Evolutionary conservation across 257 asterid species (phyloP).

Genomic region (Avicennia marina): DNA sequence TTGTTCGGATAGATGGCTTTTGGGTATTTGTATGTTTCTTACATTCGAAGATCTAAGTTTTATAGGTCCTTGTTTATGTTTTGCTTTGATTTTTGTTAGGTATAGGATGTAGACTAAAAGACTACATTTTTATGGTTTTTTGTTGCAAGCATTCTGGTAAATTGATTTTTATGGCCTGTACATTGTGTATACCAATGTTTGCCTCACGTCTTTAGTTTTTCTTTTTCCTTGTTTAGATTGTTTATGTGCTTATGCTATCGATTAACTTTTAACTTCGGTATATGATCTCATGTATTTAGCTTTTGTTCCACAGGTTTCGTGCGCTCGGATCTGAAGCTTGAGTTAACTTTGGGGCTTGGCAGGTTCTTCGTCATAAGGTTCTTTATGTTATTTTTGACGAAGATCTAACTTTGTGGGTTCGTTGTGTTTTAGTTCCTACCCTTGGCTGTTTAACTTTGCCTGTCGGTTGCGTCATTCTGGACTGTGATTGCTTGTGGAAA

Average conservation of each 20-base stretch:
- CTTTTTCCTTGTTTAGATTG: neutral
- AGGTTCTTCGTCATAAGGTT: constrained; percentile 20
- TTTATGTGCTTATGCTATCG: neutral
- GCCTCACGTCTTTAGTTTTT: neutral
- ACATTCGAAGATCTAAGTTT: constrained; percentile 19
- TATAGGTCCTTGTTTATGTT: neutral
- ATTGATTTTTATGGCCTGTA: neutral
- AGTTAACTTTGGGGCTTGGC: constrained; percentile 27
- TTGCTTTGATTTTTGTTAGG: neutral
- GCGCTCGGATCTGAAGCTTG: constrained; percentile 60
- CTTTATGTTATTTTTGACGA: neutral
- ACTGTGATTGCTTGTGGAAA: neutral
- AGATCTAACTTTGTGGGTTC: constrained; percentile 10
- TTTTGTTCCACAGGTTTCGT: constrained; percentile 27
- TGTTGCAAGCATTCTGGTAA: neutral
- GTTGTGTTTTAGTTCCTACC: constrained; percentile 1
- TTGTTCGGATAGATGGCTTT: neutral
- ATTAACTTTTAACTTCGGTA: constrained; percentile 1
- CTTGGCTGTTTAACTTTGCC: neutral
- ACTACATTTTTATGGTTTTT: constrained; percentile 7
- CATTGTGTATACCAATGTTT: constrained; percentile 11
- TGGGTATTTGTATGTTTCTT: neutral
- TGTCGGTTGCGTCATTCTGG: neutral
- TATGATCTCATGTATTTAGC: constrained; percentile 17
- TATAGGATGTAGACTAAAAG: neutral